Conservation (phyloP, 805 yeast genomes). For the Saturnispora hagleri region DNA sequence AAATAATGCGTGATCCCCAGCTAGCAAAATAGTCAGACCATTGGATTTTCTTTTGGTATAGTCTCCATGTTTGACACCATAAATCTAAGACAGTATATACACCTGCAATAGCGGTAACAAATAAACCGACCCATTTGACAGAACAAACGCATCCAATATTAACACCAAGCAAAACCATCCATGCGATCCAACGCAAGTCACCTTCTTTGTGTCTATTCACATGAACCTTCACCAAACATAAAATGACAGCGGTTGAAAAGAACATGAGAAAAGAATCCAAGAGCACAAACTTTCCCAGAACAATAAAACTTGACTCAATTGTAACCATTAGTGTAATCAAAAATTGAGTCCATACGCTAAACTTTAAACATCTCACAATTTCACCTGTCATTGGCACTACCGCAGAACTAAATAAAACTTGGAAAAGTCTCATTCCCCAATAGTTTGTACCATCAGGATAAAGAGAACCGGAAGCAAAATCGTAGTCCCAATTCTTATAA, state of each 20-base stretch:
- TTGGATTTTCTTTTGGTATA: constrained; percentile 38
- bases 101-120: constrained; percentile 82
- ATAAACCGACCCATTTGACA: constrained; percentile 80
- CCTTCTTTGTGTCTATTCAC: constrained; percentile 32
- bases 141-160: constrained; percentile 78
- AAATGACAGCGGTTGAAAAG: constrained; percentile 64
- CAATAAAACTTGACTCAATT: constrained; percentile 60
- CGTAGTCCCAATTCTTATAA: constrained; percentile 44
- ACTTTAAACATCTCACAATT: constrained; percentile 53
- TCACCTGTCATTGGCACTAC: constrained; percentile 65
- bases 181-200: constrained; percentile 34
- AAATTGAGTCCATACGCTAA: constrained; percentile 43
- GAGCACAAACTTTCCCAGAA: constrained; percentile 64
- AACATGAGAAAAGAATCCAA: constrained; percentile 70
- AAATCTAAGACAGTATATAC: constrained; percentile 80
- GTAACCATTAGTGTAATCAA: constrained; percentile 54
- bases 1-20: constrained; percentile 58
- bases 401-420: constrained; percentile 56
- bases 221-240: constrained; percentile 49
- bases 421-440: constrained; percentile 60
- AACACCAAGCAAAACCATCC: constrained; percentile 56
- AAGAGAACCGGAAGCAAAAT: constrained; percentile 54
- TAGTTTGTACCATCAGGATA: constrained; percentile 58
- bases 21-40: constrained; percentile 44
- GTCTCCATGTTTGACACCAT: constrained; percentile 75